Evolutionary conservation across 2,329 filamentous ascomycete genomes (phyloP), one percentile per base, ranked within the genome.

Genomic region (Coniochaeta sp.): DNA sequence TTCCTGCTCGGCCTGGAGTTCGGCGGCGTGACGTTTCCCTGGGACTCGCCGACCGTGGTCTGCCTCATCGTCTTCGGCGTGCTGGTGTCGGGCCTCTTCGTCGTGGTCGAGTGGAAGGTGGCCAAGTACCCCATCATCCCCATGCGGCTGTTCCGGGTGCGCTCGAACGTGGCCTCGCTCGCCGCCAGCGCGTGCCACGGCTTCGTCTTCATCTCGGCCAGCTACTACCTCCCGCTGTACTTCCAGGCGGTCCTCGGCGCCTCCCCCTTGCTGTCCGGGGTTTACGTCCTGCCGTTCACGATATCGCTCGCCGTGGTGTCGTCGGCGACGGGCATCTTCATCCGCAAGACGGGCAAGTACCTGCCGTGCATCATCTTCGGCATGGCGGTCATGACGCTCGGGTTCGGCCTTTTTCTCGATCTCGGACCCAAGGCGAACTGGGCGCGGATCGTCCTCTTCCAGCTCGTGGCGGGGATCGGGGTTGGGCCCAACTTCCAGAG

Each of bases 141-240:
- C 0, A 72, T 89, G 59, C 75, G 75, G 2, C 74, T 91, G 0
- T 89, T 90, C 71, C 73, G 72, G 1, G 74, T 77, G 17, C 67
- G 73, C 34, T 83, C 85, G 1, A 87, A 84, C 59, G 69, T 84
- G 12, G 86, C 86, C 0, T 76, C 79, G 4, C 77, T 88, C n/a
- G 66, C 64, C 3, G 71, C 80, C 2, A 72, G 70, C 40, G 75
- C 79, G 57, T 74, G 76, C 60, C 79, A 83, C 62, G 75, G 73
- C 0, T 75, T 86, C 66, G 81, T 85, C 36, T 89, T 88, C 70
- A 87, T 89, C 44, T 83, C 81, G 0, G 79, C 79, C 1, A 82
- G 85, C 57, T 92, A 90, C 72, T 92, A 89, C 66, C 76, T 91
- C 28, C 89, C 89, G 0, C 77, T 91, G 0, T 92, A 88, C 72